phyloP scores from a whole-genome alignment of 805 yeast genomes.

The Candida multigemmis region DNA sequence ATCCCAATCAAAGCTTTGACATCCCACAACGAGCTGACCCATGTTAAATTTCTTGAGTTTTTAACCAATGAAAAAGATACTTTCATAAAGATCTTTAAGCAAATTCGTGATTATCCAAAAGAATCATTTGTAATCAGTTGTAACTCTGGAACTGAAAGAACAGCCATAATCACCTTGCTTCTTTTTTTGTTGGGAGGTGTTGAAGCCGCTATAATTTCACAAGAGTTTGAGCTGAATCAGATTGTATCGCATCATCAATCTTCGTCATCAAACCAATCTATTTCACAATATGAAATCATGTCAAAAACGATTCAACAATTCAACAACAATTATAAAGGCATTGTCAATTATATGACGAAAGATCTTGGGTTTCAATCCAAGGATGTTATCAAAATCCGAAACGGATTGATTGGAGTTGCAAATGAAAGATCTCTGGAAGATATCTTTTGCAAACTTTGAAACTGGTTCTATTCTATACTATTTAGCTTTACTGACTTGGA shows the following conservation, averaged over 20 bases:
- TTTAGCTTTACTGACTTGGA: not conserved
- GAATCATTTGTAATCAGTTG: conserved; percentile 57
- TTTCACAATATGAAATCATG: conserved; percentile 66
- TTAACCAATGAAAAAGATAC: conserved; percentile 39
- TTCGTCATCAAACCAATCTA: conserved; percentile 48
- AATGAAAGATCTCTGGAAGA: not conserved
- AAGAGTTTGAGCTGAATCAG: conserved; percentile 71
- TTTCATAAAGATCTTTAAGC: conserved; percentile 42
- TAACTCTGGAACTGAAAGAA: conserved; percentile 82
- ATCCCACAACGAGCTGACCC: conserved; percentile 42
- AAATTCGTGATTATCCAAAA: conserved; percentile 43
- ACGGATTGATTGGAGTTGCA: not conserved
- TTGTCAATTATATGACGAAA: conserved; percentile 36
- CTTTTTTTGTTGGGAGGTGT: conserved; percentile 57
- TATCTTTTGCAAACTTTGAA: too few relatives aligned
- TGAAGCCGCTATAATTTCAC: conserved; percentile 53
- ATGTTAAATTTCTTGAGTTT: conserved; percentile 58
- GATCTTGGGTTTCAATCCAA: conserved; percentile 33
- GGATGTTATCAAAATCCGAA: conserved; percentile 27
- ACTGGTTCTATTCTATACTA: too few relatives aligned
- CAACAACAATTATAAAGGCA: conserved; percentile 44
- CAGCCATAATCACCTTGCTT: conserved; percentile 68
- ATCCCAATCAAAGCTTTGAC: conserved; percentile 54
- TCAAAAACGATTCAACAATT: conserved; percentile 49
- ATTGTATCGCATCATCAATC: conserved; percentile 51